These are phyloP conservation scores for Scutellaria minor DNA, from an alignment of 257 asterid species.

Conservation along the genomic window DNA sequence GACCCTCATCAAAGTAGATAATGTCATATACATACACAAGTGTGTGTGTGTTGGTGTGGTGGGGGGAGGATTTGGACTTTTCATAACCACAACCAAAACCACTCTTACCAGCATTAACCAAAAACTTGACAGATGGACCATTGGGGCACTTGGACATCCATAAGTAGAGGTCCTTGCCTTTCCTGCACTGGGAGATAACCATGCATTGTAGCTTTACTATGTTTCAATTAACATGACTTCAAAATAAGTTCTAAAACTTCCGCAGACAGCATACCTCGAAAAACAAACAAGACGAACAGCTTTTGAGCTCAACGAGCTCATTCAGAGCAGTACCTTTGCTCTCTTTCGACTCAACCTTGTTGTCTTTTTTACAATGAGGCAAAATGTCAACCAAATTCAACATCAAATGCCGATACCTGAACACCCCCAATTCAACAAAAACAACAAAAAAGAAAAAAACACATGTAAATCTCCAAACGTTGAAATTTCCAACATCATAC, in stretches of 20 bases:
- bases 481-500: neutral
- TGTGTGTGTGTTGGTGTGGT: neutral
- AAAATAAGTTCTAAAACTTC: neutral
- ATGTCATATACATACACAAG: neutral
- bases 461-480: neutral
- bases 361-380: constrained; percentile 94
- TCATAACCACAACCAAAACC: neutral
- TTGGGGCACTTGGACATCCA: constrained; percentile 99
- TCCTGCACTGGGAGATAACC: constrained; percentile 75
- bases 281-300: constrained; percentile 88
- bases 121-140: constrained; percentile 95
- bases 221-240: neutral
- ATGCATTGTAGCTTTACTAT: neutral
- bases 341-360: constrained; percentile 84
- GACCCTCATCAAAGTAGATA: neutral
- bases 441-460: constrained; percentile 1
- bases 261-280: constrained; percentile 67
- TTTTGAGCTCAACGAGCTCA: constrained; percentile 92
- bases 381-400: constrained; percentile 82
- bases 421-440: constrained; percentile 24
- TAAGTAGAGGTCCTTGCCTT: constrained; percentile 89
- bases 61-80: neutral
- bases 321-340: constrained; percentile 91
- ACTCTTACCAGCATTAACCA: constrained; percentile 82
- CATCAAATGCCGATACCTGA: constrained; percentile 97